Percentiles rank a stretch among this genome's conserved stretches.
Conservation (phyloP, 2,329 filamentous ascomycete genomes). For the Cladosporium sp. region DNA sequence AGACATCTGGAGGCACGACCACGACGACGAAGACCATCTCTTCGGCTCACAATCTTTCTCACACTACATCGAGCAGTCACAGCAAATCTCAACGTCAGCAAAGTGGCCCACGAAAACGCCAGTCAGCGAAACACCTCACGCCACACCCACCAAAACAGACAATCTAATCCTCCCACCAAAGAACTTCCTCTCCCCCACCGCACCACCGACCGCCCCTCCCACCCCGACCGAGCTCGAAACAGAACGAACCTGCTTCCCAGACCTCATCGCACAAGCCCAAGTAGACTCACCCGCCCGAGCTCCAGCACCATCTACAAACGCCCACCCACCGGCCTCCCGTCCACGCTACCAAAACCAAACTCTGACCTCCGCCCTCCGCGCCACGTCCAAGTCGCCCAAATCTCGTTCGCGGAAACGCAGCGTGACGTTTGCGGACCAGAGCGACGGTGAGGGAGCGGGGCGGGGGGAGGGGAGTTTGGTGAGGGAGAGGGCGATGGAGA, state of each 20-base stretch:
- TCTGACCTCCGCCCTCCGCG: background rate
- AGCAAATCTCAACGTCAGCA: background rate
- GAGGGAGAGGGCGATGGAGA: background rate
- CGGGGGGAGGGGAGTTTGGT: background rate
- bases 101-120: background rate
- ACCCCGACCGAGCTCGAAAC: background rate
- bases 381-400: background rate
- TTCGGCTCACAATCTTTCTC: background rate
- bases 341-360: slow-evolving; percentile 6
- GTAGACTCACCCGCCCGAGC: background rate
- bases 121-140: background rate
- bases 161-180: background rate
- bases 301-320: background rate
- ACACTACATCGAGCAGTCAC: background rate
- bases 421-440: slow-evolving; percentile 7
- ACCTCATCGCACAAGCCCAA: background rate
- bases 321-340: background rate
- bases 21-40: background rate
- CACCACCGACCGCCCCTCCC: background rate
- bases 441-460: background rate
- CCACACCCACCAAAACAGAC: background rate
- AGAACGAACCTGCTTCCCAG: background rate
- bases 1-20: background rate
- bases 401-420: background rate
- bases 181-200: background rate